A percentile compares a stretch with the other conserved stretches of the same genome.
Conservation (phyloP, 2,329 filamentous ascomycete species). For the Metarhizium album region DNA sequence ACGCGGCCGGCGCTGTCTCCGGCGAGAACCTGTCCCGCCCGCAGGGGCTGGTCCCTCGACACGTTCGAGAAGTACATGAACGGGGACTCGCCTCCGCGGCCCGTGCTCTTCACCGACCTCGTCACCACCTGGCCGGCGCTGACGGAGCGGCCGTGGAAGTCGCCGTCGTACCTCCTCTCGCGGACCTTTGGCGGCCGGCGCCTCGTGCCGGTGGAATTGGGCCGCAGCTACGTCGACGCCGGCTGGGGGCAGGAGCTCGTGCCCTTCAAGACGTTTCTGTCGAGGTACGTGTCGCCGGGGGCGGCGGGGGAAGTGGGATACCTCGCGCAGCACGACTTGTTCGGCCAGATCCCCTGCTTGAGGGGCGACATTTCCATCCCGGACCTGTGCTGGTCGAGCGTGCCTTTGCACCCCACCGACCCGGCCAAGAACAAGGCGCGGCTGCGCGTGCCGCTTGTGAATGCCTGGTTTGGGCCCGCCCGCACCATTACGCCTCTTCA, state of each 20-base stretch:
- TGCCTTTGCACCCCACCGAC: slow-evolving; percentile 43
- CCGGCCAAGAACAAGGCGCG: slow-evolving; percentile 25
- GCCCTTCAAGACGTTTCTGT: slow-evolving; percentile 60
- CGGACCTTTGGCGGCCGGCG: slow-evolving; percentile 66
- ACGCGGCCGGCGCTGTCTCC: slow-evolving; percentile 16
- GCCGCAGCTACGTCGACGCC: slow-evolving; percentile 76
- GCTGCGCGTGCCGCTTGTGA: slow-evolving; percentile 55
- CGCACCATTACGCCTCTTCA: slow-evolving; percentile 88
- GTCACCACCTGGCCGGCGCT: slow-evolving; percentile 66
- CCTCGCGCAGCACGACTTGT: slow-evolving; percentile 83
- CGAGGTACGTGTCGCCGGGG: slow-evolving; percentile 41
- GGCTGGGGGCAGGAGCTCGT: slow-evolving; percentile 78
- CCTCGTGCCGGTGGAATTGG: slow-evolving; percentile 77
- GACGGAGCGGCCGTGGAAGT: slow-evolving; percentile 56
- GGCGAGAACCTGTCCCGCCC: slow-evolving; percentile 15
- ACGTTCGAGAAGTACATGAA: slow-evolving; percentile 53
- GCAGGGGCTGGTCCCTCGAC: slow-evolving; percentile 39
- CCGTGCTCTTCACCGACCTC: slow-evolving; percentile 59
- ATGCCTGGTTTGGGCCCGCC: slow-evolving; percentile 86
- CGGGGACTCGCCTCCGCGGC: slow-evolving; percentile 34
- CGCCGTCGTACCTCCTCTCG: slow-evolving; percentile 61
- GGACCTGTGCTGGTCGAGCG: slow-evolving; percentile 70
- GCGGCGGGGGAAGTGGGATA: slow-evolving; percentile 50
- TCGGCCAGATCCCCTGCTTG: slow-evolving; percentile 69
- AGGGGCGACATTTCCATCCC: slow-evolving; percentile 67